Base-by-base conservation (phyloP, 2,329 filamentous ascomycete genomes). In the Ilyonectria destructans region DNA sequence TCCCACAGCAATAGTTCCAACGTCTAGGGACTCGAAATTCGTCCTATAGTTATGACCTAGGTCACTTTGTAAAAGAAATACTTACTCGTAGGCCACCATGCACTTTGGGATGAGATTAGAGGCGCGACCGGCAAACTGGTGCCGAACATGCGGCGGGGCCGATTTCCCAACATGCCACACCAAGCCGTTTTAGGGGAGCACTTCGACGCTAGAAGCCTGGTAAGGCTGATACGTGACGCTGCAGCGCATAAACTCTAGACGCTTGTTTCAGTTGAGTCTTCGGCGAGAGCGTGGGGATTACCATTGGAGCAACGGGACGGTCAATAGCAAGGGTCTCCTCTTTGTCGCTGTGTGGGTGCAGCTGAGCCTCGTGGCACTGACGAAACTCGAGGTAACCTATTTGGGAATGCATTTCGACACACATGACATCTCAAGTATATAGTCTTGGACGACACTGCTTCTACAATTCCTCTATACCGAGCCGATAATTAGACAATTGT, bases 401-500 rank as follows among this genome's bases (percentile, higher is more conserved):
- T 62, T 2, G 17, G 51, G 59, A 48, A 46, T 23, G 59, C 35
- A 33, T 54, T 62, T 62, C 59, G 59, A 56, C 37, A n/a, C 17
- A 26, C 29, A 35, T 21, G 3, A 26, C 5, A 49, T n/a, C 17
- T 51, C 13, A 5, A 26, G 12, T 37, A 51, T 21, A 3, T n/a
- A 43, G 17, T 29, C 45, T 17, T 49, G 15, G 19, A 29, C n/a
- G 10, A 45, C 4, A 37, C 37, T 10, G 3, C 13, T 6, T 40
- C 52, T 19, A 12, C 12, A 3, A 10, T n/a, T 31, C 12, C 4
- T 31, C 9, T 12, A 33, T 10, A 23, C 6, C 46, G 6, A 26
- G 13, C 46, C n/a, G 6, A 49, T 7, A 29, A 46, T 17, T 10
- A n/a, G 15, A 10, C 17, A 17, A 2, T 5, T 19, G 4, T 31